These are phyloP conservation scores for Hordeum pubiflorum DNA, from an alignment of 202 grass and related monocot genomes.

Conservation along the genomic window DNA sequence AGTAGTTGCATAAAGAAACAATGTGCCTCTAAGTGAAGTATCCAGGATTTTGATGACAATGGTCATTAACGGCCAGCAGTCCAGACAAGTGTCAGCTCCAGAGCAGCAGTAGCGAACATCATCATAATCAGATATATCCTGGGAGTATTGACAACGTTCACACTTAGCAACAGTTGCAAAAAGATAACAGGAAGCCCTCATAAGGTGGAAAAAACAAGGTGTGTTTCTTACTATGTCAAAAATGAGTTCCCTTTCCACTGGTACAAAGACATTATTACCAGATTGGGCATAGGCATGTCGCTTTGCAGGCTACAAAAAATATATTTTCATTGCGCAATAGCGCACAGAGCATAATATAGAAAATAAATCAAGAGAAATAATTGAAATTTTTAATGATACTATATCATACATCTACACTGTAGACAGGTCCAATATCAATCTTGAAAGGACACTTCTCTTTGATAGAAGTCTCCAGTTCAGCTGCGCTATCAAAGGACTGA, in stretches of 20 bases:
- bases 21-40: conserved; percentile 74
- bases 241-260: conserved; percentile 82
- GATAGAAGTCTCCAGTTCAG: conserved; percentile 46
- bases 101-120: conserved; percentile 17
- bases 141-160: conserved; percentile 1
- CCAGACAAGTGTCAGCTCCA: conserved; percentile 9
- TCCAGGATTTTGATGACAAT: conserved; percentile 90
- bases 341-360: not conserved
- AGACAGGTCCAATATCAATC: conserved; percentile 17
- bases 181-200: not conserved
- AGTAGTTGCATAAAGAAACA: not conserved
- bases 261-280: conserved; percentile 42
- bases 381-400: not conserved
- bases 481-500: not conserved
- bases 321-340: not conserved
- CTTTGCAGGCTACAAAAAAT: conserved; percentile 66
- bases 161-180: not conserved
- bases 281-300: conserved; percentile 64
- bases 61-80: conserved; percentile 56
- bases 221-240: conserved; percentile 76
- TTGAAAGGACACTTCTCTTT: conserved; percentile 64
- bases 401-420: conserved; percentile 46
- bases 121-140: conserved; percentile 54
- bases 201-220: not conserved
- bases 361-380: not conserved